Conservation (phyloP, 768 basidiomycete species). For the Boletus rufocinnamomeus region DNA sequence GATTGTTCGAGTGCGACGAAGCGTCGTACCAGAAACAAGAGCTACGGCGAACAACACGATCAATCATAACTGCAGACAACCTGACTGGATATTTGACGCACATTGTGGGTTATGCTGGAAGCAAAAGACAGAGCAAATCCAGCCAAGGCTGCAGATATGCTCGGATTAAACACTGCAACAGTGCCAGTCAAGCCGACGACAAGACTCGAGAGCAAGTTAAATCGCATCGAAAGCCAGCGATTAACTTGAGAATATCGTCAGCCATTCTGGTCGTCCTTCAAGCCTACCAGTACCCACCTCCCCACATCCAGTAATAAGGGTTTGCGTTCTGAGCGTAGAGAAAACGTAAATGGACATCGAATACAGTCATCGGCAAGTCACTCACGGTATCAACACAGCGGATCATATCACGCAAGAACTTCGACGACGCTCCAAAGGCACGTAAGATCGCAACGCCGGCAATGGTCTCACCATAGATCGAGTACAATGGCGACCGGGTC, state of each 20-base stretch:
- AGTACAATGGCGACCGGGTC: slow-evolving; percentile 49
- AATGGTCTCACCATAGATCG: slow-evolving; percentile 53
- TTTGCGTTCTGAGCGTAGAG: slow-evolving; percentile 48
- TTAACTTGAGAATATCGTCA: slow-evolving; percentile 55
- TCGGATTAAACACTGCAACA: slow-evolving; percentile 65
- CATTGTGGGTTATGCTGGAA: slow-evolving; percentile 69
- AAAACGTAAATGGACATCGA: slow-evolving; percentile 4
- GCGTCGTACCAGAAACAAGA: slow-evolving; percentile 72
- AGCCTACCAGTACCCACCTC: slow-evolving; percentile 45
- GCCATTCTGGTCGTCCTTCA: not conserved
- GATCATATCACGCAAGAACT: slow-evolving; percentile 83
- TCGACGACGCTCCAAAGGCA: slow-evolving; percentile 86
- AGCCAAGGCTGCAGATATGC: slow-evolving; percentile 76
- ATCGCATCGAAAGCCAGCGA: slow-evolving; percentile 87
- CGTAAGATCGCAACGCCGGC: slow-evolving; percentile 58
- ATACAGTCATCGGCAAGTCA: slow-evolving; percentile 4
- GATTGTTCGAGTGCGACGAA: slow-evolving; percentile 90
- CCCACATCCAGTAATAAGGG: slow-evolving; percentile 93
- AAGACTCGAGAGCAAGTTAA: slow-evolving; percentile 75
- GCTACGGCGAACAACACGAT: slow-evolving; percentile 32
- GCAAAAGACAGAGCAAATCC: slow-evolving; percentile 89
- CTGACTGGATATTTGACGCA: slow-evolving; percentile 25
- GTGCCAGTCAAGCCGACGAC: slow-evolving; percentile 74
- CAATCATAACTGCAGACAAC: slow-evolving; percentile 8
- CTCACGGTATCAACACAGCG: slow-evolving; percentile 78